A percentile compares a stretch with the other conserved stretches of the same genome.
Conservation (phyloP, 2,329 filamentous ascomycete species). For the Periconia sp. region DNA sequence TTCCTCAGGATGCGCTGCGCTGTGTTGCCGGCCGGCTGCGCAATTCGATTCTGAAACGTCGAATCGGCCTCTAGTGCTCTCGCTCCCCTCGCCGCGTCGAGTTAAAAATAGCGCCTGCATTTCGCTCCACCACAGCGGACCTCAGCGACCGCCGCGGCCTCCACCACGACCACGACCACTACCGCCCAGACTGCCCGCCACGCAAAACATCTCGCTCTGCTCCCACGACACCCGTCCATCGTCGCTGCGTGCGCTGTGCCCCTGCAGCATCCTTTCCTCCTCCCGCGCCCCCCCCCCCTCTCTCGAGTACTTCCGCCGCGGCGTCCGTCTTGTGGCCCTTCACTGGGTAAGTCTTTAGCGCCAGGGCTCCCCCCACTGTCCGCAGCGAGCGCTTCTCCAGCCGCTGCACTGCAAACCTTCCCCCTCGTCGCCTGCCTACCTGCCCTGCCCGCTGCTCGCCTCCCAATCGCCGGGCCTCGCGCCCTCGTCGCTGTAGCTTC, state of each 20-base stretch:
- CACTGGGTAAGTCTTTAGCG: slow-evolving; percentile 48
- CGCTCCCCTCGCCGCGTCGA: slow-evolving; percentile 24
- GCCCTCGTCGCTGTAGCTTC: slow-evolving; percentile 17
- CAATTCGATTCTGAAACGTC: slow-evolving; percentile 34
- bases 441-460: slow-evolving; percentile 13
- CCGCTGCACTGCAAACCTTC: slow-evolving; percentile 38
- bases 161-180: background rate
- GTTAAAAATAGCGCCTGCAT: slow-evolving; percentile 36
- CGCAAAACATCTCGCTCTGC: background rate
- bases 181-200: background rate
- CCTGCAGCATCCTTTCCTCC: slow-evolving; percentile 2
- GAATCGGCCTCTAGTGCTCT: slow-evolving; percentile 27
- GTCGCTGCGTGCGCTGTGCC: slow-evolving; percentile 7
- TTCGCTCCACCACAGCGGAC: slow-evolving; percentile 12
- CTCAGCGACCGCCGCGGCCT: slow-evolving; percentile 17
- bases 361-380: slow-evolving; percentile 35
- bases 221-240: slow-evolving; percentile 17
- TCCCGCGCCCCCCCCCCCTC: slow-evolving; percentile 7
- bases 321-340: slow-evolving; percentile 23
- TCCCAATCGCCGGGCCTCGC: slow-evolving; percentile 31
- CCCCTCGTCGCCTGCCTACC: slow-evolving; percentile 20
- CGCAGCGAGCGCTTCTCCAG: slow-evolving; percentile 42
- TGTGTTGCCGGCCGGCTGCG: slow-evolving; percentile 16
- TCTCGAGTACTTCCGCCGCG: slow-evolving; percentile 10
- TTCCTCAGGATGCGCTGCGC: slow-evolving; percentile 8